Evolutionary conservation across 345 rosid species (phyloP).

Genomic region (Carallia pectinifolia): DNA sequence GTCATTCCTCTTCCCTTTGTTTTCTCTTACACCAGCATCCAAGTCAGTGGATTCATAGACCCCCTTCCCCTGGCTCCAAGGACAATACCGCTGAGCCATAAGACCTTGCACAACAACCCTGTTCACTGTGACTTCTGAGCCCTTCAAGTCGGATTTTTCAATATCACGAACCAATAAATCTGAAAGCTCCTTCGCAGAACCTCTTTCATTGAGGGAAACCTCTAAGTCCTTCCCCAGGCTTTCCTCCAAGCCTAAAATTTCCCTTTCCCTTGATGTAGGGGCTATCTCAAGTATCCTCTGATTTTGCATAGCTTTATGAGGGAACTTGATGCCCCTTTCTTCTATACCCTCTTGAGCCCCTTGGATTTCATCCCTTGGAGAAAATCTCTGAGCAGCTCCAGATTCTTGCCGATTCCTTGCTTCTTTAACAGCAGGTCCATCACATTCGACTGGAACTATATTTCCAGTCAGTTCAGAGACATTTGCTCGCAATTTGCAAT

Average conservation of each 20-base stretch:
- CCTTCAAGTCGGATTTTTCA: slow-evolving; percentile 11
- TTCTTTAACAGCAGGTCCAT: slow-evolving; percentile 8
- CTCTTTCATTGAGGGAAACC: slow-evolving; percentile 7
- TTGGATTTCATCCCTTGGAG: neutral
- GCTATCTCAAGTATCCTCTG: slow-evolving; percentile 2
- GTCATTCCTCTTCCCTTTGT: slow-evolving; percentile 34
- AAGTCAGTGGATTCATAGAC: slow-evolving; percentile 14
- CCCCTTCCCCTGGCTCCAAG: slow-evolving; percentile 21
- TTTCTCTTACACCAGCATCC: slow-evolving; percentile 24
- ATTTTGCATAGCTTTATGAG: neutral
- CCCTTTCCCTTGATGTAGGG: slow-evolving; percentile 8
- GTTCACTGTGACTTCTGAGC: slow-evolving; percentile 4
- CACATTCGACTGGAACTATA: slow-evolving; percentile 22
- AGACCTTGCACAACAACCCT: slow-evolving; percentile 35
- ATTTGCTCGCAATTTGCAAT: slow-evolving; percentile 4
- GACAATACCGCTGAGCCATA: slow-evolving; percentile 27
- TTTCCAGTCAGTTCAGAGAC: slow-evolving; percentile 1
- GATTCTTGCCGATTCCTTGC: slow-evolving; percentile 19
- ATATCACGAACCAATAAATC: slow-evolving; percentile 15
- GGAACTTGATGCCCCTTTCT: neutral
- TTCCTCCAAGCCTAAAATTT: slow-evolving; percentile 20
- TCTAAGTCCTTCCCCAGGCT: slow-evolving; percentile 23
- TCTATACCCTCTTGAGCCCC: neutral
- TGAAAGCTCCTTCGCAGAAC: slow-evolving; percentile 15
- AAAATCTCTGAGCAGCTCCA: slow-evolving; percentile 4